Evolutionary conservation across 2,329 filamentous ascomycete species (phyloP), one percentile per base, ranked within the genome.

Genomic region (Aspergillus texensis): DNA sequence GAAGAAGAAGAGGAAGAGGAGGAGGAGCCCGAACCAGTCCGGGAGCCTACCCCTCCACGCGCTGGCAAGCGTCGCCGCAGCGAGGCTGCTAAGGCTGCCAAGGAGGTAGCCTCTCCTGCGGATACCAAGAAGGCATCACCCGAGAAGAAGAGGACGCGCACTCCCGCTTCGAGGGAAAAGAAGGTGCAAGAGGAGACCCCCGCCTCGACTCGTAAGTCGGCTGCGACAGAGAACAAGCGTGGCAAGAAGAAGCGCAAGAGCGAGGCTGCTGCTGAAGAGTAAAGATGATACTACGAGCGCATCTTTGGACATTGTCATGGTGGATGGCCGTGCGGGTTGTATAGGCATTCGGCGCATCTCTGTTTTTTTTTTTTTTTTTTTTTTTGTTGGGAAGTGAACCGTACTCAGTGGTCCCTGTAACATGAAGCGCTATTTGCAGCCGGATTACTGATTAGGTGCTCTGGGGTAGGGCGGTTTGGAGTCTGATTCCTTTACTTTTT

Each of bases 221-320:
- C 74, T 50, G 69, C 65, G 5, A 68, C 70, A 2, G 76, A 79
- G 21, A 64, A 60, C 48, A 79, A 78, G 70, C 76, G 76, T 67
- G 71, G 69, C 43, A 77, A 75, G 69, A 83, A 83, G 76, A 83
- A 83, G 79, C 77, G 79, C 67, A 82, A 82, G 79, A 82, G 80
- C 68, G 79, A 81, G 65, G 75, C 67, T 41, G 69, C 52, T 34
- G 65, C 36, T 30, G 67, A 72, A 16, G 71, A 73, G 60, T 74
- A 67, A 68, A 50, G 8, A 6, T 16, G 46, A 19, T 41, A 8
- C 6, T 19, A 8, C 36, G 6, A 19, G 9, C 14, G 9, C 14
- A 24, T 48, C 45, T 19, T 24, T 26, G 45, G 24, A 16, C 11
- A 26, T 48, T 21, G 45, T 48, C 1, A 12, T 26, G 46, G 26